Evolutionary conservation across 2,329 filamentous ascomycete genomes (phyloP).

Genomic region (Fusarium sp.): DNA sequence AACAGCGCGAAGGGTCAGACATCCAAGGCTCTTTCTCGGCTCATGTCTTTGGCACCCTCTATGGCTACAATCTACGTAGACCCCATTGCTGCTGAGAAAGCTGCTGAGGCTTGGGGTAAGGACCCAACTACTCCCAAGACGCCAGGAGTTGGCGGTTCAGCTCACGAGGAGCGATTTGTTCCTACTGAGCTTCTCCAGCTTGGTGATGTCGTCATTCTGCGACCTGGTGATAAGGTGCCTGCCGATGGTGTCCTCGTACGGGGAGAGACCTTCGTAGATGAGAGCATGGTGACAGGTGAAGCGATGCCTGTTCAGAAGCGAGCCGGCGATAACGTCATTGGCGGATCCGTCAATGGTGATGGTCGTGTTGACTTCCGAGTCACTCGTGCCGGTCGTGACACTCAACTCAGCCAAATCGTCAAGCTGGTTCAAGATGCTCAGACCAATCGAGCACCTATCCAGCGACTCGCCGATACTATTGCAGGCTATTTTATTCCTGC

Average conservation of each 20-base stretch:
- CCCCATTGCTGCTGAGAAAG: conserved; percentile 91
- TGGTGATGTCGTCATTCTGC: conserved; percentile 90
- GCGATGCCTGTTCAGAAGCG: conserved; percentile 94
- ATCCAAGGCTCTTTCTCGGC: conserved; percentile 87
- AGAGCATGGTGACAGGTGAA: conserved; percentile 99
- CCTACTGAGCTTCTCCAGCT: conserved; percentile 95
- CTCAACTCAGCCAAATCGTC: conserved; percentile 96
- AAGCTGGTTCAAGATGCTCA: conserved; percentile 98
- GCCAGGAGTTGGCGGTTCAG: conserved; percentile 59
- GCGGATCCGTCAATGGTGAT: conserved; percentile 94
- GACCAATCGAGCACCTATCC: conserved; percentile 92
- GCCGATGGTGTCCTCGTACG: conserved; percentile 88
- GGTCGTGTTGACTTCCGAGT: conserved; percentile 93
- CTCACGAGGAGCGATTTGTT: conserved; percentile 84
- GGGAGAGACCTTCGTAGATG: conserved; percentile 93
- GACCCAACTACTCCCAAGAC: conserved; percentile 27
- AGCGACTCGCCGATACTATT: conserved; percentile 88
- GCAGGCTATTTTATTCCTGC: conserved; percentile 94
- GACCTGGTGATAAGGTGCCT: conserved; percentile 95
- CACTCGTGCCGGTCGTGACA: conserved; percentile 91
- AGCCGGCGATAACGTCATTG: conserved; percentile 82
- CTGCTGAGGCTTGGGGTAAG: conserved; percentile 77
- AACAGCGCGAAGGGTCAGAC: conserved; percentile 97
- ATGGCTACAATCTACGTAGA: conserved; percentile 98
- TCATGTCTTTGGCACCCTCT: conserved; percentile 96